Percentiles rank a stretch among this genome's conserved stretches.
phyloP scores from a whole-genome alignment of 2,329 filamentous ascomycete species.

The Hymenoscyphus repandus region DNA sequence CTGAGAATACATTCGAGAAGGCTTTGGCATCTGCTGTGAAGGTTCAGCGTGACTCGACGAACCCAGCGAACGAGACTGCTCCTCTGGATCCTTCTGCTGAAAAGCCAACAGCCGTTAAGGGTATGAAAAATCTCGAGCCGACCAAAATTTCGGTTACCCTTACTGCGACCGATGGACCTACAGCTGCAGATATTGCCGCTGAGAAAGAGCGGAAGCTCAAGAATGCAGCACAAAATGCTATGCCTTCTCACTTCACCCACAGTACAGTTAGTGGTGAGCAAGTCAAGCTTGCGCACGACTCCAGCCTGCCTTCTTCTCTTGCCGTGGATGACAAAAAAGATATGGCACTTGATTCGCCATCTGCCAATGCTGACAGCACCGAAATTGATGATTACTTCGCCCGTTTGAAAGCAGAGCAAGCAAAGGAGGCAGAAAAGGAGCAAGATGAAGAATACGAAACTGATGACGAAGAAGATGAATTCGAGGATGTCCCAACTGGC shows the following conservation, averaged over 20 bases:
- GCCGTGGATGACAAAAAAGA: slow-evolving; percentile 43
- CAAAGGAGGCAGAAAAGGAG: slow-evolving; percentile 41
- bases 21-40: slow-evolving; percentile 59
- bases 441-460: slow-evolving; percentile 47
- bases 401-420: slow-evolving; percentile 57
- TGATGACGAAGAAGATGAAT: slow-evolving; percentile 39
- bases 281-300: slow-evolving; percentile 42
- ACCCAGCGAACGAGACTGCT: slow-evolving; percentile 58
- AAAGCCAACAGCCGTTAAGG: slow-evolving; percentile 64
- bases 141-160: slow-evolving; percentile 67
- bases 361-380: slow-evolving; percentile 47
- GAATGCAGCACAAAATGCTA: slow-evolving; percentile 61
- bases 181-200: slow-evolving; percentile 60
- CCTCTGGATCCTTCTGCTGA: slow-evolving; percentile 48
- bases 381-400: slow-evolving; percentile 65
- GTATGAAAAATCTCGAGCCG: slow-evolving; percentile 59
- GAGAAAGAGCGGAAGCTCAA: slow-evolving; percentile 62
- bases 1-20: slow-evolving; percentile 68
- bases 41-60: slow-evolving; percentile 59
- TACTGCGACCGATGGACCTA: slow-evolving; percentile 58
- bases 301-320: slow-evolving; percentile 33
- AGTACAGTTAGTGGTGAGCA: slow-evolving; percentile 62
- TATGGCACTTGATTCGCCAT: slow-evolving; percentile 32
- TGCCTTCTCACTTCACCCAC: slow-evolving; percentile 67
- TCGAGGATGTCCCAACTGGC: slow-evolving; percentile 39